A percentile compares a stretch with the other conserved stretches of the same genome.
Evolutionary conservation across 345 rosid genomes (phyloP).

Genomic region (Excoecaria cochinchinensis): DNA sequence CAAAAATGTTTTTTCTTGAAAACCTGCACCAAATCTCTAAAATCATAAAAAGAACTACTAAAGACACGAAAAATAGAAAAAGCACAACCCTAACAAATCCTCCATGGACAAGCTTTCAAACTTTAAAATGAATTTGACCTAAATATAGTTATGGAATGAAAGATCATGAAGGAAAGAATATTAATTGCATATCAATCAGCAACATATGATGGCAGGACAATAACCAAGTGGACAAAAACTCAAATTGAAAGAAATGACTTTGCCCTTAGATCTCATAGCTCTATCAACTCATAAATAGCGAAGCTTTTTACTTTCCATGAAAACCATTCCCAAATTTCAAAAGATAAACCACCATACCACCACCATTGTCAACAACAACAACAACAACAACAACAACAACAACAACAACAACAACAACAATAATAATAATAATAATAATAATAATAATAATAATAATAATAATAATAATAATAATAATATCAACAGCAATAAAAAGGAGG

Average conservation of each 20-base stretch:
- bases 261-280: slow-evolving; percentile 21
- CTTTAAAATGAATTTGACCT: no score
- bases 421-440: no score
- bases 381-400: not conserved
- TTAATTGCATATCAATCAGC: not conserved
- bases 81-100: no score
- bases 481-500: not conserved
- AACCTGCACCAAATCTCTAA: no score
- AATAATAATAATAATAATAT: no score
- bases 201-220: not conserved
- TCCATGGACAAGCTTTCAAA: no score
- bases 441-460: no score
- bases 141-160: not conserved
- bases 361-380: not conserved
- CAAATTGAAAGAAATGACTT: not conserved
- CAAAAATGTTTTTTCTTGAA: no score
- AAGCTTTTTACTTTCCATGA: slow-evolving; percentile 13
- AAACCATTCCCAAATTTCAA: slow-evolving; percentile 18
- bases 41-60: no score
- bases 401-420: no score
- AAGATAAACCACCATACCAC: not conserved
- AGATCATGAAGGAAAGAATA: not conserved
- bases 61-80: no score
- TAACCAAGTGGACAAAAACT: not conserved
- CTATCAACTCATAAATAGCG: slow-evolving; percentile 1